Evolutionary conservation across 2,329 filamentous ascomycete species (phyloP).

Genomic region (Pseudodiploospora longispora): DNA sequence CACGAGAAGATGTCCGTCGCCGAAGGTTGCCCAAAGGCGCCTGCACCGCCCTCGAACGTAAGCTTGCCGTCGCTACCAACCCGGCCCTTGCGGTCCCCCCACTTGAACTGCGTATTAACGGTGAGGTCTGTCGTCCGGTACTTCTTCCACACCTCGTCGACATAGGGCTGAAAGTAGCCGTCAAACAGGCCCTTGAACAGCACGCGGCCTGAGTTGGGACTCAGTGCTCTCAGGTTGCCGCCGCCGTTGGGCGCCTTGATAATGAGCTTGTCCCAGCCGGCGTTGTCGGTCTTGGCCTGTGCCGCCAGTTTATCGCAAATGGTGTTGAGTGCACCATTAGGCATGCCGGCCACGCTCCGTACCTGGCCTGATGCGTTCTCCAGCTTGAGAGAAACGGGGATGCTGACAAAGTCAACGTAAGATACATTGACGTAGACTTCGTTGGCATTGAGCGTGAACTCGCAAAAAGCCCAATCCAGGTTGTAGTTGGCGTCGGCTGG

Average conservation of each 20-base stretch:
- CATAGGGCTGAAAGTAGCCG: conserved; percentile 42
- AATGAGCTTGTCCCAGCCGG: conserved; percentile 45
- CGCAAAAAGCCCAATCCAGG: conserved; percentile 58
- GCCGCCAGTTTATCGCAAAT: conserved; percentile 36
- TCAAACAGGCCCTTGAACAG: conserved; percentile 36
- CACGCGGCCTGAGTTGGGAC: conserved; percentile 42
- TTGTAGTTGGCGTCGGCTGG: conserved; percentile 53
- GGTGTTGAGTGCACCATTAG: conserved; percentile 34
- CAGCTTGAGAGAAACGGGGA: conserved; percentile 54
- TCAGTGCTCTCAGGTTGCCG: conserved; percentile 40
- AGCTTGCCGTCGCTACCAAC: conserved; percentile 29
- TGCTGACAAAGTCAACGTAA: conserved; percentile 66
- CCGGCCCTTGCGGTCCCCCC: conserved; percentile 39
- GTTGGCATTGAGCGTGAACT: conserved; percentile 56
- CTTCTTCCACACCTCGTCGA: conserved; percentile 43
- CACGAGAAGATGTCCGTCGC: conserved; percentile 44
- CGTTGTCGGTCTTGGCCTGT: conserved; percentile 38
- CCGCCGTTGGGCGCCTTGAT: conserved; percentile 30
- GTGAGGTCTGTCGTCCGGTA: conserved; percentile 37
- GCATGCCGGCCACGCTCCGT: conserved; percentile 42
- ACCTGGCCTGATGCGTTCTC: conserved; percentile 35
- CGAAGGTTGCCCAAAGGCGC: conserved; percentile 40
- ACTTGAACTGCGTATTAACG: conserved; percentile 46
- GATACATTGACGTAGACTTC: conserved; percentile 62
- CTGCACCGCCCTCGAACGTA: conserved; percentile 29